Conservation (phyloP, 1,139 yeast genomes). For the Debaryomyces sp. region DNA sequence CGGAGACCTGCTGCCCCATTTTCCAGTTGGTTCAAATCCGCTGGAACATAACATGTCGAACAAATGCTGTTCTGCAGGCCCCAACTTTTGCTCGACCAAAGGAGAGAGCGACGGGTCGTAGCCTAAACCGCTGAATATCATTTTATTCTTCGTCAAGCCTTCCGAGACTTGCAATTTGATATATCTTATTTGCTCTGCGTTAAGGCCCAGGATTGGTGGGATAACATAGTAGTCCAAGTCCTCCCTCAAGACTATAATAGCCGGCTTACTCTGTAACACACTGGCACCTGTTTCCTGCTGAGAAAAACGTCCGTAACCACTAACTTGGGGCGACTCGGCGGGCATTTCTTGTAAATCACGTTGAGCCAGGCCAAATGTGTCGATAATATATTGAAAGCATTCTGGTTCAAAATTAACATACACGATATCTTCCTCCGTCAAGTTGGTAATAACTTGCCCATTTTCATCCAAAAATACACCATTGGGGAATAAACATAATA, state of each 20-base stretch:
- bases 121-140: conserved; percentile 76
- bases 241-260: conserved; percentile 89
- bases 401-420: conserved; percentile 83
- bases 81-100: conserved; percentile 52
- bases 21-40: conserved; percentile 70
- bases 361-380: conserved; percentile 56
- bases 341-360: conserved; percentile 35
- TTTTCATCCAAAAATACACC: conserved; percentile 80
- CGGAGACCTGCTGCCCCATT: conserved; percentile 86
- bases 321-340: conserved; percentile 27
- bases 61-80: conserved; percentile 93
- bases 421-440: conserved; percentile 77
- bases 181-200: conserved; percentile 55
- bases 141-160: conserved; percentile 52
- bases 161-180: conserved; percentile 69
- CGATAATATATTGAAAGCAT: conserved; percentile 82
- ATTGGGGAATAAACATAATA: conserved; percentile 85
- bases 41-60: conserved; percentile 93
- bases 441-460: conserved; percentile 75
- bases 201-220: conserved; percentile 63
- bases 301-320: conserved; percentile 14
- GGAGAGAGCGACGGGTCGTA: conserved; percentile 33
- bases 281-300: conserved; percentile 36
- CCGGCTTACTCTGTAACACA: conserved; percentile 78
- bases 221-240: conserved; percentile 93